Evolutionary conservation across 2,329 filamentous ascomycete genomes (phyloP).

Genomic region (Diplocarpon mali): DNA sequence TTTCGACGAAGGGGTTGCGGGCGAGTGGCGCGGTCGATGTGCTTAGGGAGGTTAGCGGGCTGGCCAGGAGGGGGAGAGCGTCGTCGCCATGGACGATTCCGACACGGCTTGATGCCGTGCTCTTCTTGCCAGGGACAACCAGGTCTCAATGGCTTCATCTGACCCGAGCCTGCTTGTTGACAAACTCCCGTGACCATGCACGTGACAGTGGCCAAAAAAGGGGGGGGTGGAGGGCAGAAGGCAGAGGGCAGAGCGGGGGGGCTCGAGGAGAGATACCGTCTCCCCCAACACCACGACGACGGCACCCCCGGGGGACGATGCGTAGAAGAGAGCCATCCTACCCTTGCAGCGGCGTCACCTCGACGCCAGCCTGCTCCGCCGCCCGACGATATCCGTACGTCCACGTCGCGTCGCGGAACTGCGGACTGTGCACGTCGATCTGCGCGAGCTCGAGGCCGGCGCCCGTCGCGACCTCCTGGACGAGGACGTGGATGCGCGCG

Average conservation of each 20-base stretch:
- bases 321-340: conserved; percentile 35
- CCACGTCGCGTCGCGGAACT: conserved; percentile 83
- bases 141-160: background rate
- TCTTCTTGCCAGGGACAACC: too few species aligned
- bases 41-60: conserved; percentile 4
- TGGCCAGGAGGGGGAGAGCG: background rate
- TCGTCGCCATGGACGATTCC: background rate
- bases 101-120: too few species aligned
- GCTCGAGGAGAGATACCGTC: too few species aligned
- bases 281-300: too few species aligned
- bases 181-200: background rate
- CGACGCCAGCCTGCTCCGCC: conserved; percentile 65
- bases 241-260: too few species aligned
- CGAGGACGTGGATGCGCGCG: conserved; percentile 55
- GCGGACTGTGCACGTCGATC: conserved; percentile 81
- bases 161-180: background rate
- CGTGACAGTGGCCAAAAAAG: conserved; percentile 10
- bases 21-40: conserved; percentile 33
- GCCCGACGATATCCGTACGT: conserved; percentile 68
- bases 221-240: background rate
- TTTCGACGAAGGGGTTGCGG: conserved; percentile 83
- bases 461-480: conserved; percentile 44
- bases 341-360: conserved; percentile 68
- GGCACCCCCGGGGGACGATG: background rate
- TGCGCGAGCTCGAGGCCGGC: conserved; percentile 55